Percentiles rank a stretch among this genome's conserved stretches.
These are phyloP conservation scores for Orobanche coerulescens DNA, from an alignment of 257 asterid genomes.

Conservation along the genomic window DNA sequence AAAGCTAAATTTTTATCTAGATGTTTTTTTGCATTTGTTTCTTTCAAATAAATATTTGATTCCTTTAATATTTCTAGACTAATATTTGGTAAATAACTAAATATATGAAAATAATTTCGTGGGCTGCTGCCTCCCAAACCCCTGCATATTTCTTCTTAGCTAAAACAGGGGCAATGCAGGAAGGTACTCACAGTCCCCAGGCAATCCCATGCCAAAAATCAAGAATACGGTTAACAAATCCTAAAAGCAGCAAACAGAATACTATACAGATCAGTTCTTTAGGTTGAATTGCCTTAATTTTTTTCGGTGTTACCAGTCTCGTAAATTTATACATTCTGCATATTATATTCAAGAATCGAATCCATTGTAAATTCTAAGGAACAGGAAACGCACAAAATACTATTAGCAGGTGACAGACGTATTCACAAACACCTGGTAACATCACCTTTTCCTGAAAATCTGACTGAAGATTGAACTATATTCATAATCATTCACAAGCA, in stretches of 20 bases:
- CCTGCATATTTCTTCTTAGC: no score
- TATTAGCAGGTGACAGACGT: neutral
- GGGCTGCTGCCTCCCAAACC: no score
- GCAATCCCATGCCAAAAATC: neutral
- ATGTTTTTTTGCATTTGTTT: no score
- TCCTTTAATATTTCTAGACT: no score
- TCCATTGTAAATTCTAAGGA: neutral
- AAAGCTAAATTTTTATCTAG: neutral
- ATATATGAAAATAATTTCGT: no score
- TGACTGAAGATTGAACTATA: neutral
- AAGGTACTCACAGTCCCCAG: neutral
- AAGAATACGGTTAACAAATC: neutral
- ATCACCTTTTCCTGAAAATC: neutral
- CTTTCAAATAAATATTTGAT: no score
- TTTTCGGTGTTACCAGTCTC: neutral
- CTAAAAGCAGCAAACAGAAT: neutral
- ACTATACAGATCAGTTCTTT: neutral
- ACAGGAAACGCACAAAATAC: neutral
- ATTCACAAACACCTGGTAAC: slow-evolving; percentile 18
- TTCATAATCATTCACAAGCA: slow-evolving; percentile 10
- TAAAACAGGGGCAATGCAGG: neutral
- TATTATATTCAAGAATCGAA: neutral
- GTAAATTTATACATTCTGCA: no score
- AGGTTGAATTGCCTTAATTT: neutral
- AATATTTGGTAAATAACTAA: no score